phyloP scores from a whole-genome alignment of 2,329 filamentous ascomycete genomes.

The Thielaviopsis punctulata region DNA sequence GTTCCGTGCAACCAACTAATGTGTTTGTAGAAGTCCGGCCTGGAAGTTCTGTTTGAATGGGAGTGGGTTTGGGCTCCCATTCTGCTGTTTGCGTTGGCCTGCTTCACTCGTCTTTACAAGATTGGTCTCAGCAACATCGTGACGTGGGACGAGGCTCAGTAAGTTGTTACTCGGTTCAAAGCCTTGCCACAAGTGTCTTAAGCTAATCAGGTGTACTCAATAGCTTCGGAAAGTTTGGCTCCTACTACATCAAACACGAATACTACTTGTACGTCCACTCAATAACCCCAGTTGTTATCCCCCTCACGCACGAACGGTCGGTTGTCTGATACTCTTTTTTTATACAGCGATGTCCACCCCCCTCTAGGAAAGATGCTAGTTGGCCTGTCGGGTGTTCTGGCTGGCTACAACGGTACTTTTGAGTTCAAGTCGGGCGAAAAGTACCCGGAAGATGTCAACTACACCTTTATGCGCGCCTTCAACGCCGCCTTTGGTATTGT shows the following conservation, averaged over 20 bases:
- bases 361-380: constrained; percentile 98
- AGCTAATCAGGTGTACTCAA: neutral
- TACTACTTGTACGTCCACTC: constrained; percentile 58
- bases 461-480: constrained; percentile 96
- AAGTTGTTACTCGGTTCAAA: constrained; percentile 19
- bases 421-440: constrained; percentile 98
- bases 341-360: constrained; percentile 48
- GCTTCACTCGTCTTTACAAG: constrained; percentile 53
- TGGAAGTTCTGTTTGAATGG: constrained; percentile 46
- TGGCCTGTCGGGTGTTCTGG: constrained; percentile 85
- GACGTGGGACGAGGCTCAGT: constrained; percentile 52
- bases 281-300: neutral
- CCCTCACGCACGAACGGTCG: neutral
- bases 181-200: neutral
- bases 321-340: neutral
- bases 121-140: constrained; percentile 51
- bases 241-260: constrained; percentile 96
- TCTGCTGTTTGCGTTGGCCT: constrained; percentile 42
- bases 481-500: constrained; percentile 88
- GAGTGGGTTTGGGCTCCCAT: constrained; percentile 44
- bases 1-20: neutral
- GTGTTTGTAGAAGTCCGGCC: constrained; percentile 31
- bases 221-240: constrained; percentile 93
- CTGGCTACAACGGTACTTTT: constrained; percentile 96
- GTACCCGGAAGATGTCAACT: constrained; percentile 86